phyloP scores from a whole-genome alignment of 331 rosid genomes.

The Dryas integrifolia region DNA sequence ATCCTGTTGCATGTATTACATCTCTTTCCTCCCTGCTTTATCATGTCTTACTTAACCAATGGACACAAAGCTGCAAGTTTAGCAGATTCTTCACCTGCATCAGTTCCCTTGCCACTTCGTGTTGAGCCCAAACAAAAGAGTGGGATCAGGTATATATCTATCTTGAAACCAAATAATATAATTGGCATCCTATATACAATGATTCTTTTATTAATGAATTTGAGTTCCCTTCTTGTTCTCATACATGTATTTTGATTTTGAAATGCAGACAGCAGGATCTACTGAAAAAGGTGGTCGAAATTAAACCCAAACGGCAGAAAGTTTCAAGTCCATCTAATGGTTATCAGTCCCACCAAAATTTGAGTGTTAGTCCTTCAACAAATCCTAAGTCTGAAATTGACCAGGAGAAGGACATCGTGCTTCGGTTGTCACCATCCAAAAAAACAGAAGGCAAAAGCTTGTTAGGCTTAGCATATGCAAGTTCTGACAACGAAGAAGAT shows the following conservation, averaged over 20 bases:
- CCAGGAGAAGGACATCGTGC: constrained; percentile 32
- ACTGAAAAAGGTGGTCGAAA: constrained; percentile 79
- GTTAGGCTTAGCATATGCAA: constrained; percentile 75
- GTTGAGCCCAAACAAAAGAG: constrained; percentile 95
- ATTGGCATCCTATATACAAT: neutral
- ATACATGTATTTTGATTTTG: constrained; percentile 7
- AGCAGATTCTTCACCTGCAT: constrained; percentile 86
- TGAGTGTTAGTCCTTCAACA: constrained; percentile 16
- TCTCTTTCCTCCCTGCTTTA: neutral
- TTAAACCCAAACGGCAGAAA: constrained; percentile 83
- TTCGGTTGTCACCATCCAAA: constrained; percentile 16
- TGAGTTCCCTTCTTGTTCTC: constrained; percentile 2
- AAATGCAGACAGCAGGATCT: constrained; percentile 81
- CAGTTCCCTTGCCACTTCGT: constrained; percentile 73
- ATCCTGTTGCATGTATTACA: neutral
- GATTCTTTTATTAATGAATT: neutral
- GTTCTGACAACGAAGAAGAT: constrained; percentile 76
- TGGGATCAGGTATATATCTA: constrained; percentile 66
- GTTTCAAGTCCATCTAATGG: constrained; percentile 33
- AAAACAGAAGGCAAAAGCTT: constrained; percentile 44
- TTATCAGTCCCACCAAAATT: constrained; percentile 31
- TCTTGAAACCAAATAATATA: neutral
- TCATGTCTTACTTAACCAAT: constrained; percentile 49
- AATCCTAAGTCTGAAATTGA: constrained; percentile 25
- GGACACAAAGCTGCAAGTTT: constrained; percentile 80